Percentiles rank a stretch among this genome's conserved stretches.
These are phyloP conservation scores for Yarrowia keelungensis DNA, from an alignment of 805 yeast genomes.

Conservation along the genomic window DNA sequence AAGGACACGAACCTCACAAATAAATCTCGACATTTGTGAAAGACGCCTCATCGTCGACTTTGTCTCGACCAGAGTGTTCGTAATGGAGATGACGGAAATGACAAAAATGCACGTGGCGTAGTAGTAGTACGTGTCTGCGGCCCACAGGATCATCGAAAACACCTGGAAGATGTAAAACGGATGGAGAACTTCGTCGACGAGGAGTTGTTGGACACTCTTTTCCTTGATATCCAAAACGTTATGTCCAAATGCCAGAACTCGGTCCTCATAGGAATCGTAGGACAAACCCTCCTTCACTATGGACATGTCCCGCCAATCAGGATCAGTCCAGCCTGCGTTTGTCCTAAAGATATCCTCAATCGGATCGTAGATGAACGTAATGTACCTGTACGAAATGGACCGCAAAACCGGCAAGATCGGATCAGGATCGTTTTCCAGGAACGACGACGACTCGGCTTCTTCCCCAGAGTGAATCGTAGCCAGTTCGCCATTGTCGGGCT, in stretches of 20 bases:
- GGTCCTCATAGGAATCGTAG: conserved; percentile 69
- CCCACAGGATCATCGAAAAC: conserved; percentile 90
- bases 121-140: conserved; percentile 88
- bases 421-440: conserved; percentile 53
- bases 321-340: conserved; percentile 86
- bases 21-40: conserved; percentile 72
- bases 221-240: conserved; percentile 79
- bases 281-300: conserved; percentile 68
- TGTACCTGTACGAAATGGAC: conserved; percentile 80
- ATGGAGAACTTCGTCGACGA: conserved; percentile 87
- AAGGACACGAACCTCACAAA: conserved; percentile 86
- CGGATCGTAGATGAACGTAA: conserved; percentile 84
- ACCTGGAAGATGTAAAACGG: conserved; percentile 96
- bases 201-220: conserved; percentile 66
- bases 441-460: conserved; percentile 39
- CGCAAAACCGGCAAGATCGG: conserved; percentile 75
- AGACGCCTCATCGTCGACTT: conserved; percentile 73
- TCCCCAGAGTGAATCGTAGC: conserved; percentile 40
- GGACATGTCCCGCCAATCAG: conserved; percentile 70
- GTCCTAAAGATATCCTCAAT: conserved; percentile 83
- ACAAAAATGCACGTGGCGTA: conserved; percentile 91
- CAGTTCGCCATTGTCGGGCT: conserved; percentile 22
- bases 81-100: conserved; percentile 81
- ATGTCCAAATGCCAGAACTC: conserved; percentile 75
- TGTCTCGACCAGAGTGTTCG: conserved; percentile 86